Evolutionary conservation across 2,329 filamentous ascomycete genomes (phyloP).

Genomic region (Gaeumannomyces tritici): DNA sequence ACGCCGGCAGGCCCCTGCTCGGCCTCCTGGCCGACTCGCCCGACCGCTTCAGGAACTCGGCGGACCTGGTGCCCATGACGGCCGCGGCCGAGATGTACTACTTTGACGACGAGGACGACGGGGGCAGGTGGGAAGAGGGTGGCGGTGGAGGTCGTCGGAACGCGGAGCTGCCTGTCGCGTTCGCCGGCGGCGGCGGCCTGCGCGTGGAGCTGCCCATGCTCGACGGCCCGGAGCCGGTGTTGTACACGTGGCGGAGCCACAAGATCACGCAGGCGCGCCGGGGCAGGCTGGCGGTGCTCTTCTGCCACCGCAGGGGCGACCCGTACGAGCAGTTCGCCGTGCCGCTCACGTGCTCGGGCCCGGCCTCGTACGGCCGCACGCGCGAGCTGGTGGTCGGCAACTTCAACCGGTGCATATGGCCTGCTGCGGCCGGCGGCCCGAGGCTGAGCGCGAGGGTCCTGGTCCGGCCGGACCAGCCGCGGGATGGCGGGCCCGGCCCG

Average conservation of each 20-base stretch:
- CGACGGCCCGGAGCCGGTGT: neutral
- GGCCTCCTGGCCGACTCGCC: conserved; percentile 2
- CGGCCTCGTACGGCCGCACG: neutral
- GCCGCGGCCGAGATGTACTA: conserved; percentile 3
- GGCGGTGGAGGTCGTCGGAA: neutral
- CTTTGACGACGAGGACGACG: neutral
- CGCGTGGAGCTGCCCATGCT: neutral
- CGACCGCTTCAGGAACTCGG: neutral
- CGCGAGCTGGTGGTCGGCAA: conserved; percentile 1
- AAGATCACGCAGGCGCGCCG: neutral
- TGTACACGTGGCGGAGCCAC: neutral
- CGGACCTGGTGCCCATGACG: conserved; percentile 3
- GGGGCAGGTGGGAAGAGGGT: neutral
- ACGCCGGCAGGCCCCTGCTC: neutral
- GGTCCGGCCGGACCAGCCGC: neutral
- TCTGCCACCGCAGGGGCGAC: conserved; percentile 1
- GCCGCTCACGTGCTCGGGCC: conserved; percentile 1
- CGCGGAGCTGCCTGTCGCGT: neutral
- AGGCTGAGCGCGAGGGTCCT: neutral
- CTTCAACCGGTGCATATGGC: conserved; percentile 1
- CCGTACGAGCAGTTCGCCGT: conserved; percentile 4
- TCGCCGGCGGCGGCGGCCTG: neutral
- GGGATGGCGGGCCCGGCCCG: neutral
- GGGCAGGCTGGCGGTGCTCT: conserved; percentile 2
- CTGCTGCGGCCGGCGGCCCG: neutral